Base-by-base conservation (phyloP, 192 early-diverging fungal species). In the Rhizoclosmatium globosum region DNA sequence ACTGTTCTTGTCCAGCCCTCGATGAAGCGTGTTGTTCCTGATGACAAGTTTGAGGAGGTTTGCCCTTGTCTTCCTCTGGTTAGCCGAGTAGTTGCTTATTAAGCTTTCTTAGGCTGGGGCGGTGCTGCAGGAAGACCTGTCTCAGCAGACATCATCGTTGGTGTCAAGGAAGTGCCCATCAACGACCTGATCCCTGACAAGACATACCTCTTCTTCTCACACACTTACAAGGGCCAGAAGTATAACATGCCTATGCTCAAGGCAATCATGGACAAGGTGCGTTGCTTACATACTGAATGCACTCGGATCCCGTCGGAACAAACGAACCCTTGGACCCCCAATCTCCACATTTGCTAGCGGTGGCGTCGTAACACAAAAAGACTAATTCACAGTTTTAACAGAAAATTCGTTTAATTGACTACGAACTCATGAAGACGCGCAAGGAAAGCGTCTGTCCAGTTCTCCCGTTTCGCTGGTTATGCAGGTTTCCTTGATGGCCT, bases 181-280 rank as follows among this genome's bases (percentile, higher is more conserved):
- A 85, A 89, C 64, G 87, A 94, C 74, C 79, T 99, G 77, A 89
- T 98, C 6, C 89, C 91, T 3, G 85, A 94, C 82, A 98, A 98
- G 86, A 97, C 94, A 0, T 98, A 97, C 84, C 44, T 98, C 44
- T 93, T 95, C 83, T 99, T 99, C 73, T 97, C 96, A 64, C 98
- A 99, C 85, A 98, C 96, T 1, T 96, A 97, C 87, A 99, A 99
- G 87, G 98, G 97, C 47, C 96, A 97, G 69, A 47, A 67, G n/a
- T 94, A 97, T 83, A 97, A 97, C 84, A 96, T 97, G 95, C 91
- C 92, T 46, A 92, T 94, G 85, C 89, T 99, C 64, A 89, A 96
- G 79, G 84, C 88, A 57, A 89, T 97, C 57, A 85, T 99, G 48
- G 95, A 98, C 84, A 95, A 96, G 89, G 93, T 95, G 84, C 48